These are phyloP conservation scores for Annulohypoxylon moriforme DNA, from an alignment of 495 filamentous ascomycete species.

Conservation along the genomic window DNA sequence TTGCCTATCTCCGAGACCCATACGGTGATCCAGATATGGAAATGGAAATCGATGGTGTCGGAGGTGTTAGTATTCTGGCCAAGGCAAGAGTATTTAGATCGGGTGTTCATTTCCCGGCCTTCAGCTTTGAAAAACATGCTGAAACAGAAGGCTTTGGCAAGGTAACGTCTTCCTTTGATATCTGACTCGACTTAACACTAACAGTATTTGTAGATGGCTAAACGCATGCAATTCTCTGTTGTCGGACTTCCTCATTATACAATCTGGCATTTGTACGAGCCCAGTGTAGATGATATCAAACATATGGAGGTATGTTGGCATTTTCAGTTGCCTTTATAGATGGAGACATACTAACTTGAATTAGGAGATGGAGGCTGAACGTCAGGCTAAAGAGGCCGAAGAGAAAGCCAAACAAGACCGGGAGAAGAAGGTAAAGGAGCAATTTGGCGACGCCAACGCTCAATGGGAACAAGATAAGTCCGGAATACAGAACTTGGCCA, in stretches of 20 bases:
- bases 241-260: conserved; percentile 97
- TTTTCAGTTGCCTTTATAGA: not conserved
- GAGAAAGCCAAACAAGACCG: conserved; percentile 75
- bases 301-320: conserved; percentile 82
- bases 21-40: conserved; percentile 99
- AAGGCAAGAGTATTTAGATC: conserved; percentile 95
- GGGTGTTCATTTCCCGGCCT: conserved; percentile 97
- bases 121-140: conserved; percentile 98
- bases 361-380: conserved; percentile 88
- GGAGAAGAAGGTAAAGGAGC: conserved; percentile 73
- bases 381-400: conserved; percentile 75
- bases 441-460: conserved; percentile 73
- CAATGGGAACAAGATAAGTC: conserved; percentile 89
- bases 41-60: conserved; percentile 99
- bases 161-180: conserved; percentile 61
- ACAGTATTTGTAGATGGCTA: conserved; percentile 82
- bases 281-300: conserved; percentile 93
- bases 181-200: conserved; percentile 40
- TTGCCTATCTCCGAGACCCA: conserved; percentile 96
- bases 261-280: conserved; percentile 99
- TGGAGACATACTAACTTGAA: conserved; percentile 32
- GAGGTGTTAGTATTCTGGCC: conserved; percentile 95
- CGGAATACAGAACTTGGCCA: conserved; percentile 74
- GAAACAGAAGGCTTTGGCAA: conserved; percentile 99
- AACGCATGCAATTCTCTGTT: conserved; percentile 95